Base-by-base conservation (phyloP, 1,139 yeast genomes). In the Candida sanyaensis region DNA sequence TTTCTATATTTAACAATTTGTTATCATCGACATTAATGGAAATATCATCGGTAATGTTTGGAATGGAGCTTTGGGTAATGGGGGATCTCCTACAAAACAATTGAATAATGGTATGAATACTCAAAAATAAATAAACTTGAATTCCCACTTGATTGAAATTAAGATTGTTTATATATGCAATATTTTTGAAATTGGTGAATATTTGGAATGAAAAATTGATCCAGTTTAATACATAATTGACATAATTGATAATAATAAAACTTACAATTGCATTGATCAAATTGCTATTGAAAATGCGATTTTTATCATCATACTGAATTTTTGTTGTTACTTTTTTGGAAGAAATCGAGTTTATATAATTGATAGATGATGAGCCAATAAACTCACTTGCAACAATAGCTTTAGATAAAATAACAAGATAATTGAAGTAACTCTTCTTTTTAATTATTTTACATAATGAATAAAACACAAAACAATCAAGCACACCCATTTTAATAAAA, bases 371-470 rank as follows among this genome's bases (percentile, higher is more conserved):
- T 6, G 77, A 61, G 1, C 84, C 83, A 11, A 79, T 73, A 43
- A 80, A 58, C 45, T 75, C 79, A 38, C 80, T 68, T 0, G 84
- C 75, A n/a, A 80, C 63, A 29, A 79, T 70, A 2, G 83, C 72
- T 55, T 78, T 78, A 9, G 83, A 75, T 45, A 80, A 64, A 11
- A 78, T 56, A 26, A 72, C 69, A 27, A 77, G 58, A 55, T 75
- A 75, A 41, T 69, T 70, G 43, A 74, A 62, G 46, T 69, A 57
- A 17, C 63, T 61, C 21, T 50, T 49, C 39, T 59, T 60, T 29
- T 77, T 78, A 24, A 69, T 61, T 1, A 69, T 48, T 32, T 63
- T 51, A 43, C 67, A 60, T 42, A 76, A 55, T 3, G 64, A 43
- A n/a, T 62, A 54, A 47, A 71, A 67, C 2, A 75, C 52, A 9